A percentile compares a stretch with the other conserved stretches of the same genome.
Conservation (phyloP, 257 asterid genomes). For the Cinchona pubescens region DNA sequence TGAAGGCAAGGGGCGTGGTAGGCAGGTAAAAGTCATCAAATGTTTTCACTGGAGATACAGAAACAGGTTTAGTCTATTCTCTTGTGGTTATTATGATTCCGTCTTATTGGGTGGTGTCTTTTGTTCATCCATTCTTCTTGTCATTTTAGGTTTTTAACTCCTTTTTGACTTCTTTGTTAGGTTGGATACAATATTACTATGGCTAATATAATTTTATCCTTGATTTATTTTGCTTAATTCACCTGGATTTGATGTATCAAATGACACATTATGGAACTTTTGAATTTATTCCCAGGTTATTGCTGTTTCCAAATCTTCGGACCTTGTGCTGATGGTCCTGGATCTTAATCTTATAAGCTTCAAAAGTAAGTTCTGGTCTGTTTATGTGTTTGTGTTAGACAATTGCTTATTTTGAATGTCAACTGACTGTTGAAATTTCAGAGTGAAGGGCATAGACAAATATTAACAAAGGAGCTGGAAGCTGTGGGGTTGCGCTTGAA, state of each 20-base stretch:
- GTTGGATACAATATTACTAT: background rate
- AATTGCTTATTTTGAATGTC: background rate
- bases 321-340: slow-evolving; percentile 83
- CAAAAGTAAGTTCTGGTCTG: slow-evolving; percentile 45
- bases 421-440: slow-evolving; percentile 36
- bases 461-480: slow-evolving; percentile 93
- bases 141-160: background rate
- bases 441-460: slow-evolving; percentile 99
- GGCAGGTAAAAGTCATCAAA: slow-evolving; percentile 59
- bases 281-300: slow-evolving; percentile 54
- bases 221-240: background rate
- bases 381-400: background rate
- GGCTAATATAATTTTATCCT: too few relatives aligned
- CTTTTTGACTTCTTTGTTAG: background rate
- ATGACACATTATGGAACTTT: slow-evolving; percentile 17
- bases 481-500: slow-evolving; percentile 97
- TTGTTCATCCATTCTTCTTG: too few relatives aligned
- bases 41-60: background rate
- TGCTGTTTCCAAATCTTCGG: slow-evolving; percentile 95
- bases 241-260: background rate
- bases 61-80: background rate
- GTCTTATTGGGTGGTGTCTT: background rate
- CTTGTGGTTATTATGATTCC: background rate
- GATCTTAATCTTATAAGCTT: too few relatives aligned
- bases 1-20: slow-evolving; percentile 99